A percentile compares a stretch with the other conserved stretches of the same genome.
phyloP scores from a whole-genome alignment of 805 yeast species.

The Ogataea parapolymorpha region DNA sequence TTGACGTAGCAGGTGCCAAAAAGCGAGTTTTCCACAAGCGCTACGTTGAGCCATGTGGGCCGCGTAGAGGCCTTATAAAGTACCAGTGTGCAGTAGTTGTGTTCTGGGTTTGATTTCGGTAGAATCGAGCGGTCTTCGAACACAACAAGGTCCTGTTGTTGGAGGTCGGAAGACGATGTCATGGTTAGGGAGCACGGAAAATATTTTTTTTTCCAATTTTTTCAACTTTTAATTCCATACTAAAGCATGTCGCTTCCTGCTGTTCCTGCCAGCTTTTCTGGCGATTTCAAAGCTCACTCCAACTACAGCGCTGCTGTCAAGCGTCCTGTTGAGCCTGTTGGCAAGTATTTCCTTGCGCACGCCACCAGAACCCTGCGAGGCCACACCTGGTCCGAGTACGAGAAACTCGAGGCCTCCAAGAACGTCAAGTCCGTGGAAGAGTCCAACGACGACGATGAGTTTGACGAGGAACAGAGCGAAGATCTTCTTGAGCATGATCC shows the following conservation, averaged over 20 bases:
- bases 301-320: slow-evolving; percentile 58
- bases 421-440: slow-evolving; percentile 73
- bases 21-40: slow-evolving; percentile 50
- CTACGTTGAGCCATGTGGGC: slow-evolving; percentile 60
- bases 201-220: slow-evolving; percentile 5
- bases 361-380: slow-evolving; percentile 94
- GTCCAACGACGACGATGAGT: slow-evolving; percentile 58
- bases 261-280: slow-evolving; percentile 51
- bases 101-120: slow-evolving; percentile 22
- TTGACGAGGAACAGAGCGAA: slow-evolving; percentile 66
- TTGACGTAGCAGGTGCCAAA: slow-evolving; percentile 45
- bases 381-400: slow-evolving; percentile 98
- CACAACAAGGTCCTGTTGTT: slow-evolving; percentile 56
- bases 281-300: slow-evolving; percentile 46
- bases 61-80: slow-evolving; percentile 51
- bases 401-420: slow-evolving; percentile 86
- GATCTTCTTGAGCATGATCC: slow-evolving; percentile 86
- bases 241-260: slow-evolving; percentile 42
- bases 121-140: slow-evolving; percentile 50
- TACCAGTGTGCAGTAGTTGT: slow-evolving; percentile 32
- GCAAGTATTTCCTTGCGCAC: slow-evolving; percentile 92
- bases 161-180: slow-evolving; percentile 31
- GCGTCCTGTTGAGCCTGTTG: slow-evolving; percentile 94
- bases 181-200: slow-evolving; percentile 14
- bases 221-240: not conserved